A percentile compares a stretch with the other conserved stretches of the same genome.
Conservation (phyloP, 2,329 filamentous ascomycete species). For the Zasmidium cellare region DNA sequence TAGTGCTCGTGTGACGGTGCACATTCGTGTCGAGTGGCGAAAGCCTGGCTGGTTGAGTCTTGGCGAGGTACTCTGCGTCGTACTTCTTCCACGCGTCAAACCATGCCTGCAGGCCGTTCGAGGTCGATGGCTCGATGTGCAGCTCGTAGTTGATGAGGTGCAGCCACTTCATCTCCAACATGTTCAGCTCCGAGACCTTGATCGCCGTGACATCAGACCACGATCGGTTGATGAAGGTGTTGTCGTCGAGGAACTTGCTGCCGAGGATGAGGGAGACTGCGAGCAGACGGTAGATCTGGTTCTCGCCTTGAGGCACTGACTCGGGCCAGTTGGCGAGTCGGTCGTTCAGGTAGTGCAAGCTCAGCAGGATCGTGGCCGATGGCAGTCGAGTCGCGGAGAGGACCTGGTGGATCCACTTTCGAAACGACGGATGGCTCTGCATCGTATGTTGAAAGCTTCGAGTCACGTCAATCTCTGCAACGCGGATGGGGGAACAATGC, state of each 20-base stretch:
- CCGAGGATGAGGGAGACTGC: conserved; percentile 82
- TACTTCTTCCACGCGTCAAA: conserved; percentile 66
- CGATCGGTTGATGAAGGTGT: conserved; percentile 95
- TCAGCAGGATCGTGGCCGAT: conserved; percentile 85
- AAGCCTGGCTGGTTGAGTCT: conserved; percentile 48
- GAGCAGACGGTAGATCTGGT: conserved; percentile 82
- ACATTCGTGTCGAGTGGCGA: conserved; percentile 67
- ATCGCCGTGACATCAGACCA: conserved; percentile 96
- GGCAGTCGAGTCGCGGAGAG: conserved; percentile 86
- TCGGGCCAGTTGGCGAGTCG: conserved; percentile 56
- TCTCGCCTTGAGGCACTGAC: conserved; percentile 49
- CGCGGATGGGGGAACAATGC: conserved; percentile 55
- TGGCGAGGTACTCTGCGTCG: conserved; percentile 48
- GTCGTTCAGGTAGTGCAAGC: conserved; percentile 84
- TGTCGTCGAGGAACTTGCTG: conserved; percentile 95
- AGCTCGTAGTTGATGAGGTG: conserved; percentile 78
- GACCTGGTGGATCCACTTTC: conserved; percentile 90
- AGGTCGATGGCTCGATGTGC: conserved; percentile 78
- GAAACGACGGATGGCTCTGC: conserved; percentile 70
- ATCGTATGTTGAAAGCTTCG: conserved; percentile 64
- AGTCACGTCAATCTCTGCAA: conserved; percentile 63
- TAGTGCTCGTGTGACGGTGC: conserved; percentile 50
- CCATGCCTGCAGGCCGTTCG: conserved; percentile 70
- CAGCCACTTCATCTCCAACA: conserved; percentile 85
- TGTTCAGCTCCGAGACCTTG: conserved; percentile 77